Percentiles rank a stretch among this genome's conserved stretches.
Evolutionary conservation across 2,329 filamentous ascomycete genomes (phyloP).

Genomic region (Aspergillus sojae): DNA sequence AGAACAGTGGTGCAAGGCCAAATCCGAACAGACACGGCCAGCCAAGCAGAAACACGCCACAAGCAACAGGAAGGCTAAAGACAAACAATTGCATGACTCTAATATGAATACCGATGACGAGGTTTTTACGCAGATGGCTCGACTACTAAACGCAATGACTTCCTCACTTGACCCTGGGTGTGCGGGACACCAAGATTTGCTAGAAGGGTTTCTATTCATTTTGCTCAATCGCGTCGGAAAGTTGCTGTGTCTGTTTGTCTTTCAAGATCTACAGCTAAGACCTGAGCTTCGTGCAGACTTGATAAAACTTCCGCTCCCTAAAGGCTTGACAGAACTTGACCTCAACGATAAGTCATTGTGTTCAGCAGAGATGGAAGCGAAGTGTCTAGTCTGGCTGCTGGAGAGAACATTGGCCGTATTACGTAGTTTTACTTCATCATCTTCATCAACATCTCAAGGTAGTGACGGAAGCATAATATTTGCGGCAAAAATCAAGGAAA

Average conservation of each 20-base stretch:
- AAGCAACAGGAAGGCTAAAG: conserved; percentile 9
- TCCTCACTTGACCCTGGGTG: conserved; percentile 29
- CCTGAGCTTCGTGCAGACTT: conserved; percentile 26
- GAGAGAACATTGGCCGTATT: conserved; percentile 33
- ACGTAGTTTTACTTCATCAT: conserved; percentile 12
- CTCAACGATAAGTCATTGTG: conserved; percentile 26
- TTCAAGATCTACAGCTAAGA: conserved; percentile 36
- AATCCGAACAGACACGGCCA: conserved; percentile 12
- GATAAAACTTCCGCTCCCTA: conserved; percentile 34
- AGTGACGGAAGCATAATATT: conserved; percentile 11
- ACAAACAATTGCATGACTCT: background rate
- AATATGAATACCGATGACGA: conserved; percentile 17
- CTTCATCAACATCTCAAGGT: background rate
- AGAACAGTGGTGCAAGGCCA: conserved; percentile 27
- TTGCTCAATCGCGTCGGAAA: conserved; percentile 44
- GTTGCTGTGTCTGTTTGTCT: conserved; percentile 43
- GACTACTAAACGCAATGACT: conserved; percentile 35
- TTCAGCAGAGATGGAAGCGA: conserved; percentile 37
- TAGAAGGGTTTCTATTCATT: conserved; percentile 47
- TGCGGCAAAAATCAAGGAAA: conserved; percentile 28
- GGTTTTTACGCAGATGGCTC: conserved; percentile 23
- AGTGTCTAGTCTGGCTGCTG: conserved; percentile 39
- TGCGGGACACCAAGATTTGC: conserved; percentile 33
- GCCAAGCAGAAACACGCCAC: conserved; percentile 20
- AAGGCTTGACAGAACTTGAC: conserved; percentile 30